Evolutionary conservation across 2,329 filamentous ascomycete species (phyloP).

Genomic region (Bipolaris bicolor): DNA sequence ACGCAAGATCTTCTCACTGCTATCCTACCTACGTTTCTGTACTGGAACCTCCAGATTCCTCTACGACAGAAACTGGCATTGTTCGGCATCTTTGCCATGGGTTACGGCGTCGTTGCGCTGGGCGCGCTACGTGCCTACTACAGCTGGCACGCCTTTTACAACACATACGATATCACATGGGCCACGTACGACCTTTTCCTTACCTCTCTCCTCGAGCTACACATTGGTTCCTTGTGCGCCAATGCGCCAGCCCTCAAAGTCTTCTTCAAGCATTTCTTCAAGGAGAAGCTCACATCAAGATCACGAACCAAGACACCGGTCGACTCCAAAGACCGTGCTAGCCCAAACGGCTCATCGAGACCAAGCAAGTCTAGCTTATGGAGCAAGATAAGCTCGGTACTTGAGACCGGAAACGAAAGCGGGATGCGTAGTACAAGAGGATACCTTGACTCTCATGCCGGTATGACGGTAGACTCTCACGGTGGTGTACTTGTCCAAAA

Average conservation of each 20-base stretch:
- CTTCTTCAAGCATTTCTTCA: constrained; percentile 43
- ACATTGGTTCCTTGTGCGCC: constrained; percentile 41
- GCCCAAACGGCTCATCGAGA: background rate
- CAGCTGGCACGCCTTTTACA: constrained; percentile 37
- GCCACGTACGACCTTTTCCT: constrained; percentile 27
- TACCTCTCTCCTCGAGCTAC: constrained; percentile 34
- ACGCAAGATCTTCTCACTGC: constrained; percentile 41
- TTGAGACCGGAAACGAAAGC: constrained; percentile 11
- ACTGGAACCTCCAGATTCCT: constrained; percentile 41
- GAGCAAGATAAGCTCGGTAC: constrained; percentile 15
- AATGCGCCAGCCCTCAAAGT: constrained; percentile 42
- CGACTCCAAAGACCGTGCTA: background rate
- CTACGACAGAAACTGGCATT: constrained; percentile 38
- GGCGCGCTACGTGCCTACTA: constrained; percentile 36
- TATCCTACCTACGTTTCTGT: constrained; percentile 39
- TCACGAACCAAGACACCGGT: constrained; percentile 10
- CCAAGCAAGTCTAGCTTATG: constrained; percentile 9
- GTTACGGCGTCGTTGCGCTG: constrained; percentile 35
- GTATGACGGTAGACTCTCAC: constrained; percentile 28
- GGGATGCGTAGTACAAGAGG: constrained; percentile 20
- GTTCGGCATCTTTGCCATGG: constrained; percentile 42
- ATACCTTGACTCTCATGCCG: constrained; percentile 32
- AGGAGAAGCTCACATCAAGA: constrained; percentile 24
- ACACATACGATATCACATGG: constrained; percentile 42
- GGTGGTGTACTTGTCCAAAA: constrained; percentile 30